These are phyloP conservation scores for Panus rudis DNA, from an alignment of 768 basidiomycete species.

Conservation along the genomic window DNA sequence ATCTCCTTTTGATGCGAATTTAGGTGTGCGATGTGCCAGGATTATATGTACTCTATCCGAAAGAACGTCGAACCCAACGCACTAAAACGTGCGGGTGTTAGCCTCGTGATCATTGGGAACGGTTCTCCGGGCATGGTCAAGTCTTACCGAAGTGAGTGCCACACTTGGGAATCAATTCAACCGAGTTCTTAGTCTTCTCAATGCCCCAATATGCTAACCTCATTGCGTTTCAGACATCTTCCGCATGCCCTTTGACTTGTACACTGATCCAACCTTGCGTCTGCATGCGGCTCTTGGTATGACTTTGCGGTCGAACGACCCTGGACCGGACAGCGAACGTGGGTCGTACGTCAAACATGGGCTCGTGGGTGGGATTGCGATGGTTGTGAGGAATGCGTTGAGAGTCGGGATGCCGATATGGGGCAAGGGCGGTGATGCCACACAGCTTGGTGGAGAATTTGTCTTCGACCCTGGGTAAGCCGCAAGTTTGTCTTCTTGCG, in stretches of 20 bases:
- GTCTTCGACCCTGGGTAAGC: constrained; percentile 58
- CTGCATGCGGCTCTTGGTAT: constrained; percentile 77
- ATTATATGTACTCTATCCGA: constrained; percentile 72
- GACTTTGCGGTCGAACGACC: constrained; percentile 40
- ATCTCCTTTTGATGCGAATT: background rate
- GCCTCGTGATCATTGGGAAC: constrained; percentile 71
- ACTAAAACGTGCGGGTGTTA: constrained; percentile 43
- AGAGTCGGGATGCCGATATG: constrained; percentile 75
- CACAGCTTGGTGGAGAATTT: constrained; percentile 89
- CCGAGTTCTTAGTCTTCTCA: background rate
- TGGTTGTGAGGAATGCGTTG: constrained; percentile 64
- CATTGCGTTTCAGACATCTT: constrained; percentile 47
- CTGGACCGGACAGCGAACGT: constrained; percentile 35
- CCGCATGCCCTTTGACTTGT: constrained; percentile 63
- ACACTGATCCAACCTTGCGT: constrained; percentile 66
- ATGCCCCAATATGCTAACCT: background rate
- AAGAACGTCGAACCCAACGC: constrained; percentile 39
- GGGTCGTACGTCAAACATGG: constrained; percentile 64
- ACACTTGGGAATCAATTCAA: no score
- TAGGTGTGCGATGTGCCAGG: constrained; percentile 78
- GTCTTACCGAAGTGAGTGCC: constrained; percentile 55
- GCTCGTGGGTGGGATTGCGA: constrained; percentile 58
- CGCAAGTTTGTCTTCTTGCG: background rate
- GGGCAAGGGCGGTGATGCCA: constrained; percentile 69
- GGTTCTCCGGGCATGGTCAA: constrained; percentile 72